phyloP scores from a whole-genome alignment of 1,139 yeast genomes.

The Candida tetrigidarum region DNA sequence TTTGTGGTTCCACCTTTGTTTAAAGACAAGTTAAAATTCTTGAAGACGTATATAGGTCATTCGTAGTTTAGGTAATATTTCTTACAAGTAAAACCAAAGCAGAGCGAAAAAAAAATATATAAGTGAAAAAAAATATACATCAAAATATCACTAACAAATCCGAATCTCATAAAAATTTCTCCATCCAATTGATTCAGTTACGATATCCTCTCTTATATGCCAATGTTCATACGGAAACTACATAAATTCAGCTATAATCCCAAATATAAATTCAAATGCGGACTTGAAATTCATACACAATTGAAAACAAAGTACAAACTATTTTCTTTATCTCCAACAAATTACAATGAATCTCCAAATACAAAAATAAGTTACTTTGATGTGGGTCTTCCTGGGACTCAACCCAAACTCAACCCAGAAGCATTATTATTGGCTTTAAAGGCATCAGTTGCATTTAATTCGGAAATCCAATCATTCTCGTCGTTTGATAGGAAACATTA shows the following conservation, averaged over 20 bases:
- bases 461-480: constrained; percentile 58
- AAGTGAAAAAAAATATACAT: not conserved
- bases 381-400: constrained; percentile 90
- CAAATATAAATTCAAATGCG: constrained; percentile 67
- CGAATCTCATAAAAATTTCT: not conserved
- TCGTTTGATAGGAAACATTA: constrained; percentile 94
- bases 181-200: not conserved
- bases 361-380: constrained; percentile 78
- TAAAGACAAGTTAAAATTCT: constrained; percentile 8
- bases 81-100: not conserved
- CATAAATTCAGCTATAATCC: constrained; percentile 15
- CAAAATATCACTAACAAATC: too few species aligned
- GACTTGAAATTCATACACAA: constrained; percentile 93
- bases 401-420: constrained; percentile 79
- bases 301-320: constrained; percentile 73
- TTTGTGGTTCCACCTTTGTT: constrained; percentile 19
- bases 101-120: not conserved
- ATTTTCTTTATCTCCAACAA: constrained; percentile 63
- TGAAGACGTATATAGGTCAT: constrained; percentile 4
- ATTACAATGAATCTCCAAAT: constrained; percentile 64
- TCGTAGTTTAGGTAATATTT: not conserved
- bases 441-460: constrained; percentile 73
- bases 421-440: constrained; percentile 72
- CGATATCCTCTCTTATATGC: too few species aligned
- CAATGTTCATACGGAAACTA: constrained; percentile 8